Evolutionary conservation across 192 early-diverging fungal genomes (phyloP).

Genomic region (Coemansia sp.): DNA sequence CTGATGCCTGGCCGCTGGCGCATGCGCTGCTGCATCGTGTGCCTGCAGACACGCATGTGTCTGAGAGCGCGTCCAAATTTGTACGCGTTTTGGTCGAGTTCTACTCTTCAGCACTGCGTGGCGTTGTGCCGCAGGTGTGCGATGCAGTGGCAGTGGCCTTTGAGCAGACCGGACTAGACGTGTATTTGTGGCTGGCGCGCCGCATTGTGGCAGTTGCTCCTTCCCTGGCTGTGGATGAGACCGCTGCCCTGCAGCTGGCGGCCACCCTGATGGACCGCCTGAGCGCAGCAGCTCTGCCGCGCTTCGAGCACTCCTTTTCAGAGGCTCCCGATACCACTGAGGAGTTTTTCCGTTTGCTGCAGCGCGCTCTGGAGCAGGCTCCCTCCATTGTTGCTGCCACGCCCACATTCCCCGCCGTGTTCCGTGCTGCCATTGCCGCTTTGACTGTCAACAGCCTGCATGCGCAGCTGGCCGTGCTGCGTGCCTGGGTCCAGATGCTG

Average conservation of each 20-base stretch:
- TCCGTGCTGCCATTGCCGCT: slow-evolving; percentile 39
- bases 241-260: slow-evolving; percentile 47
- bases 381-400: slow-evolving; percentile 25
- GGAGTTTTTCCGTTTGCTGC: slow-evolving; percentile 46
- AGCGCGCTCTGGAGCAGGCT: slow-evolving; percentile 36
- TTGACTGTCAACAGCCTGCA: slow-evolving; percentile 45
- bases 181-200: slow-evolving; percentile 79
- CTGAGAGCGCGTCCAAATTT: slow-evolving; percentile 48
- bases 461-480: slow-evolving; percentile 37
- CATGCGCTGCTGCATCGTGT: slow-evolving; percentile 25
- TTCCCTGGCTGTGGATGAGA: slow-evolving; percentile 47
- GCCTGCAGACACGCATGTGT: slow-evolving; percentile 21
- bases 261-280: slow-evolving; percentile 62
- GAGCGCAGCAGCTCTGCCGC: slow-evolving; percentile 63
- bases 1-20: slow-evolving; percentile 36
- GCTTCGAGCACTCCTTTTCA: slow-evolving; percentile 52
- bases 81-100: slow-evolving; percentile 40
- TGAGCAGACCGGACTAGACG: slow-evolving; percentile 60
- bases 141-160: slow-evolving; percentile 66
- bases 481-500: slow-evolving; percentile 39
- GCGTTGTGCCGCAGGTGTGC: slow-evolving; percentile 23
- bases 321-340: slow-evolving; percentile 46
- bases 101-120: slow-evolving; percentile 24
- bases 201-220: slow-evolving; percentile 67
- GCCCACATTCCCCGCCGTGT: slow-evolving; percentile 24